These are phyloP conservation scores for Cylindrotheca fusiformis DNA, from an alignment of 108 stramenopile genomes.

Conservation along the genomic window DNA sequence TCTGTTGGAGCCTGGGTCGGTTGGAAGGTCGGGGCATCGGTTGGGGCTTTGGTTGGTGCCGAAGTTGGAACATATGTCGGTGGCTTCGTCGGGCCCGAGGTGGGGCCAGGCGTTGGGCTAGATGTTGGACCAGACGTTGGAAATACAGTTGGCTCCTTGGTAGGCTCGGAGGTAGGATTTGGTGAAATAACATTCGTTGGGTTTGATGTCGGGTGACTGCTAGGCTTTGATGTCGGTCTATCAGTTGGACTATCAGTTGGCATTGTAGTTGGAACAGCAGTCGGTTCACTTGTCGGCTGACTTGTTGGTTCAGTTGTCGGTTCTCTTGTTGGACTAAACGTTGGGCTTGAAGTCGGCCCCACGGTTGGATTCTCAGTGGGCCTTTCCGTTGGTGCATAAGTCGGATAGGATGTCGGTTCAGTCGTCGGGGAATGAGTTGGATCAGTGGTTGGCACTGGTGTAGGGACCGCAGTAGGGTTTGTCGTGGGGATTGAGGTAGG, in stretches of 20 bases:
- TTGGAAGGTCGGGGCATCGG: too few relatives aligned
- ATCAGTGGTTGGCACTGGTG: neutral
- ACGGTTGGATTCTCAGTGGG: neutral
- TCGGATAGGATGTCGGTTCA: conserved; percentile 8
- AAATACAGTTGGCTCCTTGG: neutral
- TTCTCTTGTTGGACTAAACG: neutral
- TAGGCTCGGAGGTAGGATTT: neutral
- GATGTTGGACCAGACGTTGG: neutral
- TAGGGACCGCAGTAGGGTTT: conserved; percentile 8
- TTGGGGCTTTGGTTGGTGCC: neutral
- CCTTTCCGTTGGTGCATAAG: neutral
- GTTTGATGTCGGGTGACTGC: neutral
- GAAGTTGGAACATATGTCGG: neutral
- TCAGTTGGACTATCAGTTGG: neutral
- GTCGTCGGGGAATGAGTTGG: neutral
- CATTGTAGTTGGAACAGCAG: neutral
- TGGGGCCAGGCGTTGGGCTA: neutral
- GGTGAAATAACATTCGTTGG: too few relatives aligned
- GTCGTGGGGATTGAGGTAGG: conserved; percentile 13
- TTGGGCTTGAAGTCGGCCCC: neutral
- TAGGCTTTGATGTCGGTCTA: neutral
- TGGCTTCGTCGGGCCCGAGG: neutral
- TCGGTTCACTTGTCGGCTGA: neutral
- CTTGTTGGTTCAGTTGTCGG: neutral
- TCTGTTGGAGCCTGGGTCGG: neutral